Conservation (phyloP, 2,329 filamentous ascomycete species). For the Aspergillus puulaauensis region DNA sequence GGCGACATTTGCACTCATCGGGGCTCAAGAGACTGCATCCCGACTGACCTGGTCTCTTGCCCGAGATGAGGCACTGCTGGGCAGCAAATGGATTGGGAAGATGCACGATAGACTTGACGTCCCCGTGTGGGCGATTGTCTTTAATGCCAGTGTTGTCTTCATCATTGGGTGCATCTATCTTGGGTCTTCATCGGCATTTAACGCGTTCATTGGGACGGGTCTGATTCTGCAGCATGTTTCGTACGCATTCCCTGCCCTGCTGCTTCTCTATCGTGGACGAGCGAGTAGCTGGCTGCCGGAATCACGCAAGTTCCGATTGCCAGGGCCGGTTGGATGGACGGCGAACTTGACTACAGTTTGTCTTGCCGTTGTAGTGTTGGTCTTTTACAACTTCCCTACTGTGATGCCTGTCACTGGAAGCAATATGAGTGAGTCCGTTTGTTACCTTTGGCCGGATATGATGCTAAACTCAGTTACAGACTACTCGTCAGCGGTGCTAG, state of each 20-base stretch:
- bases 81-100: conserved; percentile 12
- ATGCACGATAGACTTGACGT: conserved; percentile 21
- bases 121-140: conserved; percentile 23
- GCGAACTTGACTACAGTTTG: conserved; percentile 26
- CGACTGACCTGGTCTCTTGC: conserved; percentile 31
- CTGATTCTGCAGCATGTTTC: conserved; percentile 16
- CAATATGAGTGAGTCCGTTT: conserved; percentile 30
- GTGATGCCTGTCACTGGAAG: conserved; percentile 24
- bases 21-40: conserved; percentile 25
- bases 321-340: conserved; percentile 23
- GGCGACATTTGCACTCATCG: conserved; percentile 20
- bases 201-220: conserved; percentile 25
- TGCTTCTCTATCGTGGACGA: conserved; percentile 28
- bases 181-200: conserved; percentile 27
- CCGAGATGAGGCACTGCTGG: conserved; percentile 22
- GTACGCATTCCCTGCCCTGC: conserved; percentile 28
- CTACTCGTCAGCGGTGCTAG: conserved; percentile 20
- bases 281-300: conserved; percentile 18
- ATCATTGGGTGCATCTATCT: conserved; percentile 30
- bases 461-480: conserved; percentile 9
- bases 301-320: conserved; percentile 18
- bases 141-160: conserved; percentile 21
- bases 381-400: conserved; percentile 34
- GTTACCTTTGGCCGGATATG: neutral
- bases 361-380: conserved; percentile 23